Base-by-base conservation (phyloP, 2,329 filamentous ascomycete species). In the Penicillium sp. region DNA sequence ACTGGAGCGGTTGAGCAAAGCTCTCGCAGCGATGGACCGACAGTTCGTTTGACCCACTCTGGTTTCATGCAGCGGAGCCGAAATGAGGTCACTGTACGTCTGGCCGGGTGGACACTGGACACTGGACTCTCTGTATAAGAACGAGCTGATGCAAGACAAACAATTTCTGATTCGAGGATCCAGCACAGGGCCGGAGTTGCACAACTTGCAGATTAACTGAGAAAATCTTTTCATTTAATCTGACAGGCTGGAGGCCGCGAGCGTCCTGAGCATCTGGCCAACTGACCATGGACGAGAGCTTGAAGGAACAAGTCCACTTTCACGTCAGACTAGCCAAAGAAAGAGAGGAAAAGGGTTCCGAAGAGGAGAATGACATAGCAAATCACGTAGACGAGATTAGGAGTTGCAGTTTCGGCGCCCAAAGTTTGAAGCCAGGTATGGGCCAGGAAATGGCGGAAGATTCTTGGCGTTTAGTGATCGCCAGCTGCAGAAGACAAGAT, bases 71-170 rank as follows among this genome's bases (percentile, higher is more conserved):
- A 60, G 31, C 15, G 52, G 56, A 60, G 55, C 56, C 41, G 48
- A 23, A 55, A 67, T 67, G 67, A 67, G 66, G 67, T 69, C 65
- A 68, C 65, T 35, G 56, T 51, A 61, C 52, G 51, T 57, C 50
- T 19, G 7, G 26, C n/a, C 17, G n/a, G 21, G 7, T 48, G 46
- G 23, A 26, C 46, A 23, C 21, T 23, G 21, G 46, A 8, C 23
- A 26, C 21, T 23, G 21, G 46, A 8, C 23, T 5, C 21, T 15
- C 19, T 31, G 21, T 50, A 45, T 54, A 17, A 65, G 11, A 11
- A 41, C 56, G 59, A 57, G 63, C 35, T n/a, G 51, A 61, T 35
- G 17, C n/a, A 45, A 49, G 30, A 54, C 49, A 38, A 38, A 38
- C 35, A 41, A 41, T 41, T 41, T 41, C 35, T 5, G 35, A 41